phyloP scores from a whole-genome alignment of 768 basidiomycete genomes.

The Kwoniella dendrophila region DNA sequence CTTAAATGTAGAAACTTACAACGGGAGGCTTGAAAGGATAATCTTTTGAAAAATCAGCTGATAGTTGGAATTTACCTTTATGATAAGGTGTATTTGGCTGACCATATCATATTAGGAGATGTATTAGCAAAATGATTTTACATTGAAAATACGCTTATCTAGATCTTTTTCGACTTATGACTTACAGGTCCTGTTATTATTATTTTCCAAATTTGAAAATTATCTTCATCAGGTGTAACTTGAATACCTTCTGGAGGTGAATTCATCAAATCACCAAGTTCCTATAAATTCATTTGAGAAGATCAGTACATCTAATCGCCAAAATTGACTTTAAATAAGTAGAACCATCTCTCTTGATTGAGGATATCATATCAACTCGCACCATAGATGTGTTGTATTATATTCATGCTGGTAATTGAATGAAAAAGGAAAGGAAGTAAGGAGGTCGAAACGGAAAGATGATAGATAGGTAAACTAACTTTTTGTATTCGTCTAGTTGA shows the following conservation, averaged over 20 bases:
- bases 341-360: no score
- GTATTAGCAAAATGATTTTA: background rate
- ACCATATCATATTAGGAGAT: conserved; percentile 1
- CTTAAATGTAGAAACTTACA: conserved; percentile 25
- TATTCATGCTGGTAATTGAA: no score
- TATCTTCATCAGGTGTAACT: conserved; percentile 51
- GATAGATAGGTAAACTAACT: conserved; percentile 19
- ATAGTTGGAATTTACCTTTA: conserved; percentile 53
- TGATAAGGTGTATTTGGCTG: conserved; percentile 50
- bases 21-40: conserved; percentile 55
- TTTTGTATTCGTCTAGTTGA: conserved; percentile 43
- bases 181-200: conserved; percentile 54
- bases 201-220: conserved; percentile 50
- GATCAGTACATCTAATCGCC: background rate
- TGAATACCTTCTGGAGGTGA: conserved; percentile 41
- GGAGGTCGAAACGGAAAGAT: background rate
- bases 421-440: background rate
- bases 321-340: background rate
- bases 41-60: conserved; percentile 50
- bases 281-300: conserved; percentile 25
- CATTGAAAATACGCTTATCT: no score
- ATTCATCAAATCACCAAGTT: conserved; percentile 43
- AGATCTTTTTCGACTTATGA: conserved; percentile 3
- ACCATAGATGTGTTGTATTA: no score
- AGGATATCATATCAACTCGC: no score